Percentiles rank a stretch among this genome's conserved stretches.
Evolutionary conservation across 2,329 filamentous ascomycete genomes (phyloP).

Genomic region (Penicillium sp.): DNA sequence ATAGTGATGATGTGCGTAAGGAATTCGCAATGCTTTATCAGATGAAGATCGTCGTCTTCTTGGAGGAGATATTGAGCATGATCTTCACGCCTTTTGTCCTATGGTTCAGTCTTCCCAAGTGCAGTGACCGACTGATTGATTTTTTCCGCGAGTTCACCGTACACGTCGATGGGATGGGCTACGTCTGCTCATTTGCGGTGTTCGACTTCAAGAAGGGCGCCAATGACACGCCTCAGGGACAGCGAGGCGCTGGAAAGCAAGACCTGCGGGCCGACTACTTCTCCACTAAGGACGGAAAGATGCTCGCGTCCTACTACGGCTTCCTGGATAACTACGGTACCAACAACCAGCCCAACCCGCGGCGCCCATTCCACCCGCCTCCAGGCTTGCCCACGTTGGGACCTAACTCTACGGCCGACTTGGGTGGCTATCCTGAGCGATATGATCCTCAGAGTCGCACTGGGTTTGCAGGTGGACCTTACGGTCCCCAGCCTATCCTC

Average conservation of each 20-base stretch:
- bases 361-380: slow-evolving; percentile 68
- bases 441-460: slow-evolving; percentile 25
- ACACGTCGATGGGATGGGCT: slow-evolving; percentile 91
- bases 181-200: slow-evolving; percentile 95
- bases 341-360: slow-evolving; percentile 56
- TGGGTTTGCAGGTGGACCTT: slow-evolving; percentile 17
- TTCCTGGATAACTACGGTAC: slow-evolving; percentile 90
- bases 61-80: slow-evolving; percentile 90
- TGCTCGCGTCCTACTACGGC: slow-evolving; percentile 94
- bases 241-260: slow-evolving; percentile 36
- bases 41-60: slow-evolving; percentile 84
- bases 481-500: slow-evolving; percentile 28
- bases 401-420: slow-evolving; percentile 54
- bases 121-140: slow-evolving; percentile 89
- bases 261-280: slow-evolving; percentile 90
- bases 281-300: slow-evolving; percentile 92
- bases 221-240: slow-evolving; percentile 49
- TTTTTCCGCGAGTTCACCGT: slow-evolving; percentile 98
- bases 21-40: slow-evolving; percentile 92
- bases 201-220: slow-evolving; percentile 92
- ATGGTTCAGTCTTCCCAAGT: slow-evolving; percentile 79
- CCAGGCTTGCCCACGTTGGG: slow-evolving; percentile 71
- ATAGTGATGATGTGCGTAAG: slow-evolving; percentile 86
- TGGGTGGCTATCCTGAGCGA: slow-evolving; percentile 44
- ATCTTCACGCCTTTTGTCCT: slow-evolving; percentile 88